Evolutionary conservation across 2,329 filamentous ascomycete genomes (phyloP), one percentile per base, ranked within the genome.

Genomic region (Alternaria brassicae): DNA sequence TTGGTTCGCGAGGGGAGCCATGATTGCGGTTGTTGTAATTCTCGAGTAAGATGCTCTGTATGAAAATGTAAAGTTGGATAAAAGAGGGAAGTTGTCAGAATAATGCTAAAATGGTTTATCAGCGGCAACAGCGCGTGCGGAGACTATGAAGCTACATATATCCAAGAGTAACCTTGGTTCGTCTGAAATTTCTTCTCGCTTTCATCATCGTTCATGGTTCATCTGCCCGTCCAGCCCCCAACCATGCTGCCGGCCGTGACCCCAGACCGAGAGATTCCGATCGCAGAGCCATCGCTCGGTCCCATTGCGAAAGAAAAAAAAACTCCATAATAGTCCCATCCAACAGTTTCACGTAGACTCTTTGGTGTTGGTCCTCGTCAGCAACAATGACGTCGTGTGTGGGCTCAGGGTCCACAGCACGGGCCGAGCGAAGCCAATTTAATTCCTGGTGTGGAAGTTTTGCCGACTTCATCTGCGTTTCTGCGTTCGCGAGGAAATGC

Each of bases 1-100:
- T 36, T 68, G 58, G 70, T 77, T 77, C 40, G 69, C 64, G 53
- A 70, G 65, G 39, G 67, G 63, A 34, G 61, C 66, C 73, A 76
- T 76, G 25, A 42, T 70, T 66, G 58, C 45, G 62, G 37, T 59
- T 59, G 34, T 23, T 51, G 53, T 47, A 17, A 7, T 27, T 34
- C 17, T 28, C n/a, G 32, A n/a, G 17, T n/a, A n/a, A n/a, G n/a
- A n/a, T n/a, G n/a, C n/a, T n/a, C n/a, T n/a, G 19, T 28, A 37
- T 39, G 21, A 15, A 45, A 52, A 34, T 7, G 37, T 19, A 15
- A 28, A 15, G 15, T 28, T 23, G 25, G 17, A 15, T 36, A 34
- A 4, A 48, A n/a, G 30, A 12, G 23, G 19, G 28, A 53, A 34
- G 12, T 44, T 4, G 52, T 27, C 21, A 36, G 34, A 37, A 37